Conservation (phyloP, 2,329 filamentous ascomycete species). For the Fonsecaea monophora region DNA sequence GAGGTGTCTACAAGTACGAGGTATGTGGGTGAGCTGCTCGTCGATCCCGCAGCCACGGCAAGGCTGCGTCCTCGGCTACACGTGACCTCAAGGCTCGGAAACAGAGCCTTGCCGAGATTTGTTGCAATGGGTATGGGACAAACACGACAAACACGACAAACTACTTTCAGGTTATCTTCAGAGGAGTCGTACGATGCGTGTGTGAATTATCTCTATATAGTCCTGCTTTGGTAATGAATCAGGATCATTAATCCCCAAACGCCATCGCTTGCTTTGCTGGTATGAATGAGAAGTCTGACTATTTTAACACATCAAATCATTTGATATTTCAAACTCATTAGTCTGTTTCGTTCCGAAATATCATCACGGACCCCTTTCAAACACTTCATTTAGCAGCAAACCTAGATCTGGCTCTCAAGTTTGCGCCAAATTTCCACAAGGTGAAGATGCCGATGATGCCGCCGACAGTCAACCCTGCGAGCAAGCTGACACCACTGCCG, state of each 20-base stretch:
- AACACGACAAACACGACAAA: no score
- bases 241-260: neutral
- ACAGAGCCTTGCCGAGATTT: neutral
- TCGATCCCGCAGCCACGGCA: conserved; percentile 1
- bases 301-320: neutral
- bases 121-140: neutral
- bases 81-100: neutral
- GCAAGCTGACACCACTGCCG: conserved; percentile 44
- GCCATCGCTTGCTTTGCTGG: conserved; percentile 14
- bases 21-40: neutral
- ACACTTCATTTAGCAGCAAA: conserved; percentile 41
- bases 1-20: no score
- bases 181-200: neutral
- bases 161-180: no score
- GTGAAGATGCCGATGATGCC: conserved; percentile 46
- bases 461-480: conserved; percentile 48
- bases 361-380: neutral
- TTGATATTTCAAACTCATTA: neutral
- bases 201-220: neutral
- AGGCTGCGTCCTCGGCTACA: neutral
- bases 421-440: conserved; percentile 45
- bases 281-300: neutral
- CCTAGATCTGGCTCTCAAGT: conserved; percentile 44
- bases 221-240: neutral
- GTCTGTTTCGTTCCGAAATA: neutral